phyloP scores from a whole-genome alignment of 78 protist genomes.

The Diacronema lutheri region DNA sequence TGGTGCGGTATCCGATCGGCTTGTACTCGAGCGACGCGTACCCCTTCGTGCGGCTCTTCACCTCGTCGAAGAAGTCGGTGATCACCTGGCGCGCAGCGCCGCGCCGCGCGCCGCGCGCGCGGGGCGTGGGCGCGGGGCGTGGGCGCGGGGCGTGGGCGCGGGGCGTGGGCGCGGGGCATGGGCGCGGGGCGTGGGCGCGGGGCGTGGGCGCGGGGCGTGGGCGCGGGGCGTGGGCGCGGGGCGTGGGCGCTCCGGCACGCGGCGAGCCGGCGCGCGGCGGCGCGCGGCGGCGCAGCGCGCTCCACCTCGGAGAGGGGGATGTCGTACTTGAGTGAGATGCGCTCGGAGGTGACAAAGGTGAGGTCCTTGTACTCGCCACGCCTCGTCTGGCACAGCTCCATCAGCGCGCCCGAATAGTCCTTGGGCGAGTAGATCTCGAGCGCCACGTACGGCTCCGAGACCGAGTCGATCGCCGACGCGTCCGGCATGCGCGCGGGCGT shows the following conservation, averaged over 20 bases:
- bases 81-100: too few species aligned
- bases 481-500: slow-evolving; percentile 32
- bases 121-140: too few species aligned
- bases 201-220: too few species aligned
- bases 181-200: too few species aligned
- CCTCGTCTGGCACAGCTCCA: slow-evolving; percentile 46
- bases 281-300: background rate
- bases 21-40: slow-evolving; percentile 50
- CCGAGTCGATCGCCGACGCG: background rate
- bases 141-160: too few species aligned
- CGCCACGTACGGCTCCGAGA: slow-evolving; percentile 30
- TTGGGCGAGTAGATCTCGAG: slow-evolving; percentile 41
- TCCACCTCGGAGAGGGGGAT: slow-evolving; percentile 51
- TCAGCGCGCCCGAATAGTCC: slow-evolving; percentile 39
- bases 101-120: too few species aligned
- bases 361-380: slow-evolving; percentile 43
- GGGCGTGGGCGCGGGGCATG: too few species aligned
- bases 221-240: too few species aligned
- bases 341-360: slow-evolving; percentile 6
- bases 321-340: slow-evolving; percentile 28
- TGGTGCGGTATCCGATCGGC: slow-evolving; percentile 11
- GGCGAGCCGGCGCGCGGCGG: background rate
- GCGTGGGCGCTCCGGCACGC: too few species aligned
- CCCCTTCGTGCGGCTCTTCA: slow-evolving; percentile 45
- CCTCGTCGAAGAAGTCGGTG: slow-evolving; percentile 52